Base-by-base conservation (phyloP, 192 early-diverging fungal genomes). In the Oehlia diaphana region DNA sequence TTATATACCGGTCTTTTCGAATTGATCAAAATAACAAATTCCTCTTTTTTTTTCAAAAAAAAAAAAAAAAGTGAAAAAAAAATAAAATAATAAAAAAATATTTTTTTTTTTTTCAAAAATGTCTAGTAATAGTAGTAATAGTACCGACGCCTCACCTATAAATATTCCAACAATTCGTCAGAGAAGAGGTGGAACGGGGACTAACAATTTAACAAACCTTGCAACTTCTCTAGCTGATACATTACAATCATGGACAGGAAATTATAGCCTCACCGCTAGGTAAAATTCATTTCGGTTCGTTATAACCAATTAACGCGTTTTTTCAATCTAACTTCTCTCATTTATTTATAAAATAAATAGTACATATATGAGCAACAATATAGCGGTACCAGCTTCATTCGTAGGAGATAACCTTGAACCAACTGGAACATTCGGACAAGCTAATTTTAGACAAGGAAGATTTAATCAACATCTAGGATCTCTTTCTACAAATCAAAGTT, bases 291-390 rank as follows among this genome's bases (percentile, higher is more conserved):
- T 58, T 14, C 53, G 4, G 19, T 50, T 50, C 49, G 12, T 14
- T 50, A 14, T 50, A 50, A 50, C 10, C 53, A 44, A 9, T 44
- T 19, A 19, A 58, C 14, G 14, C 53, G 5, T 58, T 19, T 58
- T 68, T 42, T 39, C 7, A 33, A n/a, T 70, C 33, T n/a, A 70
- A 70, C 21, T 26, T 26, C 3, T 21, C 28, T 64, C 21, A 39
- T 64, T 16, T n/a, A 12, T 23, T 44, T 44, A 44, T 44, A 26
- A 26, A 26, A 44, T 44, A 9, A 37, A 19, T 68, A 78, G 76
- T 63, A 78, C 76, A 2, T 78, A 78, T 13, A 78, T 78, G 42
- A 67, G 63, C 37, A n/a, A 50, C 12, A 78, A 78, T 53, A 78
- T 78, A 8, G 53, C 64, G 9, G 66, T 78, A 16, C 76, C 75